Percentiles rank a stretch among this genome's conserved stretches.
Evolutionary conservation across 2,329 filamentous ascomycete species (phyloP).

Genomic region (Aspergillus costaricaensis): DNA sequence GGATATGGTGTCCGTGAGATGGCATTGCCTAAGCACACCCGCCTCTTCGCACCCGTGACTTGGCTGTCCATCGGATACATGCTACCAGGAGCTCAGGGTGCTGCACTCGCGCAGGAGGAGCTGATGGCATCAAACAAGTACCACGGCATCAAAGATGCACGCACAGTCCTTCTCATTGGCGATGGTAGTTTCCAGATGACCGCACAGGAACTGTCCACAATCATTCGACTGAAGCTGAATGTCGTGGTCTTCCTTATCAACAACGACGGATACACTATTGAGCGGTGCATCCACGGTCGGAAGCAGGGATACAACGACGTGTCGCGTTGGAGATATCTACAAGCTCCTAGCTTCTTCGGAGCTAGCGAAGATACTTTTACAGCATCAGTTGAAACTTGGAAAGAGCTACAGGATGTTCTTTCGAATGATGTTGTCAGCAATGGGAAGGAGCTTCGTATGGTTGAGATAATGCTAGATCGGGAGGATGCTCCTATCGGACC

Average conservation of each 20-base stretch:
- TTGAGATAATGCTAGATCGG: not conserved
- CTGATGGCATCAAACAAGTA: slow-evolving; percentile 14
- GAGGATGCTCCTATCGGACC: not conserved
- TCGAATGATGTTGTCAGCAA: not conserved
- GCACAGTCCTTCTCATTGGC: slow-evolving; percentile 61
- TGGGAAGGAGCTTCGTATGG: not conserved
- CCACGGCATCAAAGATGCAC: slow-evolving; percentile 20
- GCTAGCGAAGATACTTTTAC: not conserved
- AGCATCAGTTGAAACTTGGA: not conserved
- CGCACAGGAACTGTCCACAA: slow-evolving; percentile 65
- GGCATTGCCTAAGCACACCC: slow-evolving; percentile 51
- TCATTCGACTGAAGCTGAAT: slow-evolving; percentile 57
- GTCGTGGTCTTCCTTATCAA: slow-evolving; percentile 11
- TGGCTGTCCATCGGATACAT: slow-evolving; percentile 65
- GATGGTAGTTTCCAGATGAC: slow-evolving; percentile 69
- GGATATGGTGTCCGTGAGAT: slow-evolving; percentile 57
- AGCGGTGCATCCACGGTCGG: slow-evolving; percentile 12
- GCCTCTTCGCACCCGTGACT: slow-evolving; percentile 55
- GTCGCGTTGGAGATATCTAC: slow-evolving; percentile 28
- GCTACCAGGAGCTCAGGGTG: slow-evolving; percentile 59
- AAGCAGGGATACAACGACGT: slow-evolving; percentile 31
- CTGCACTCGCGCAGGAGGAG: slow-evolving; percentile 53
- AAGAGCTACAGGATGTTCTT: not conserved
- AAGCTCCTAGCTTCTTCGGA: slow-evolving; percentile 2
- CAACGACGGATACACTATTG: slow-evolving; percentile 15